Base-by-base conservation (phyloP, 2,329 filamentous ascomycete species). In the Colletotrichum tropicale region DNA sequence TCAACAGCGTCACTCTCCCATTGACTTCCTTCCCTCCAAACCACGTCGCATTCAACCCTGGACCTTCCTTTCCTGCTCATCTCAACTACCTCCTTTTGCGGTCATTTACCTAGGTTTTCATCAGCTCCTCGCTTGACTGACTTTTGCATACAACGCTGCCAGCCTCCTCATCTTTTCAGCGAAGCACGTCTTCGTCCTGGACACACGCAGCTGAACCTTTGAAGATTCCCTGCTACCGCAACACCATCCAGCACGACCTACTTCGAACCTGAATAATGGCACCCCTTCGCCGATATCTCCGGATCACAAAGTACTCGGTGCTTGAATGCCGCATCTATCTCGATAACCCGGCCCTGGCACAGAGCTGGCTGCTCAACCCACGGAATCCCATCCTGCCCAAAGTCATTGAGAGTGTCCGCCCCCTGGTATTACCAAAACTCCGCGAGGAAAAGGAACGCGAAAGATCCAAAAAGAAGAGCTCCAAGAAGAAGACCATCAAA, bases 241-340 rank as follows among this genome's bases (percentile, higher is more conserved):
- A 62, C 56, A 13, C 32, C 8, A 55, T 52, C 16, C 8, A 28
- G 13, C 55, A 18, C 21, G 36, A 18, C 38, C 24, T 28, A 13
- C 18, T 18, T 52, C n/a, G 16, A 26, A 34, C 65, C 43, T 15
- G 16, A 38, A 34, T 28, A 58, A 98, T 98, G 96, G 94, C 96
- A 15, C 96, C 96, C 13, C 92, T 98, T 64, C 93, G 96, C 75
- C 92, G 96, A 80, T 98, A 98, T 83, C 89, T 98, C 71, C 92
- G 96, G 68, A 98, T 98, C 80, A 96, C 94, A 71, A 96, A 96
- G 82, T 95, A 95, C 84, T 98, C 96, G 6, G 96, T 98, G 36
- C 90, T 99, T n/a, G 97, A 99, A 89, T 96, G 95, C 78, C 96
- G 96, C 78, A 97, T 99, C 79, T 98, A 98, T 85, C 92, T 98